phyloP scores from a whole-genome alignment of 1,284 basidiomycete genomes.

The Leucoagaricus sp. region DNA sequence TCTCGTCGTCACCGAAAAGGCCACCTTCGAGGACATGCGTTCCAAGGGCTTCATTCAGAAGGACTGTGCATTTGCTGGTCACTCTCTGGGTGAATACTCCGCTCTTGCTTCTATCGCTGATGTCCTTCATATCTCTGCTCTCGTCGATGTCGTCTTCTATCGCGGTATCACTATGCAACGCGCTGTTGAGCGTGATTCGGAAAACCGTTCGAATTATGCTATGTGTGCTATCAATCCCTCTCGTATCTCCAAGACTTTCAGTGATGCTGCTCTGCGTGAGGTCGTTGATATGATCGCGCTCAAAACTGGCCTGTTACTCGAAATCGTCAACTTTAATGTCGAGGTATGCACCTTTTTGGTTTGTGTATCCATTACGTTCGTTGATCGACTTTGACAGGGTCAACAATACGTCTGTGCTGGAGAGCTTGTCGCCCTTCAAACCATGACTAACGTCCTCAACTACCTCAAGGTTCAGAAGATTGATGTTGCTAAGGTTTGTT shows the following conservation, averaged over 20 bases:
- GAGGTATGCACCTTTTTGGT: constrained; percentile 59
- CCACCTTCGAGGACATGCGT: constrained; percentile 98
- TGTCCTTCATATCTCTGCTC: constrained; percentile 92
- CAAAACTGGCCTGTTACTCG: constrained; percentile 79
- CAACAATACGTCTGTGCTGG: constrained; percentile 99
- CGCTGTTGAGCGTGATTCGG: constrained; percentile 91
- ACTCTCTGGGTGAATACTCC: constrained; percentile 98
- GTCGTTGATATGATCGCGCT: constrained; percentile 90
- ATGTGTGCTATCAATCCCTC: constrained; percentile 99
- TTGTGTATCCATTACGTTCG: background rate
- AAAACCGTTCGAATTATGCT: constrained; percentile 94
- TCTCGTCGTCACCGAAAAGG: constrained; percentile 95
- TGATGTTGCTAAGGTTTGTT: constrained; percentile 86
- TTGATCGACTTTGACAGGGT: constrained; percentile 55
- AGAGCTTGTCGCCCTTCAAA: constrained; percentile 91
- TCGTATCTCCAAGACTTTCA: constrained; percentile 92
- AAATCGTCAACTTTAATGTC: constrained; percentile 98
- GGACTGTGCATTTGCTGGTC: constrained; percentile 93
- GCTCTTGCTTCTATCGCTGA: constrained; percentile 97
- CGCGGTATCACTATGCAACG: constrained; percentile 99
- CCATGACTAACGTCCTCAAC: constrained; percentile 95
- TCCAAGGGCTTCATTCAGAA: constrained; percentile 92
- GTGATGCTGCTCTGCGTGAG: constrained; percentile 89
- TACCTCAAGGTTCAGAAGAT: constrained; percentile 97
- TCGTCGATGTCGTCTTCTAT: constrained; percentile 98